Evolutionary conservation across 371 early-diverging fungal species (phyloP).

Genomic region (Mortierella sp.): DNA sequence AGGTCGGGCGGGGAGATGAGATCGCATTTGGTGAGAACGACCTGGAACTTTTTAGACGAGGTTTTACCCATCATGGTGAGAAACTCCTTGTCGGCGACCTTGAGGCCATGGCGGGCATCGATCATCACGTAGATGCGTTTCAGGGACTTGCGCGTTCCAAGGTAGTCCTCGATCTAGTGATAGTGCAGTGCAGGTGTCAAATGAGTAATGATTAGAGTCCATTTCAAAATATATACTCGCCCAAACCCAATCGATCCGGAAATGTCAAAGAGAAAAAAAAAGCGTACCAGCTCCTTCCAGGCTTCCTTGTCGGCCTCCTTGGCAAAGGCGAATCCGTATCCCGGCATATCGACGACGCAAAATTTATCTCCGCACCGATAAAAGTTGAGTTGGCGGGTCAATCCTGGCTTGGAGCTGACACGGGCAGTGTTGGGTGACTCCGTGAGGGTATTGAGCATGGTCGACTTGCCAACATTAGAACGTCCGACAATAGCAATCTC

Average conservation of each 20-base stretch:
- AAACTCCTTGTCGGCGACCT: constrained; percentile 72
- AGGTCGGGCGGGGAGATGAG: constrained; percentile 73
- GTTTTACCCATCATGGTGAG: constrained; percentile 66
- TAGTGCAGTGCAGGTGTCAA: background rate
- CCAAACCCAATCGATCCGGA: background rate
- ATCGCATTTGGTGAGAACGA: constrained; percentile 89
- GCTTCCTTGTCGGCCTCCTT: constrained; percentile 70
- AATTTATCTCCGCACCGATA: constrained; percentile 75
- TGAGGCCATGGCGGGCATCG: constrained; percentile 86
- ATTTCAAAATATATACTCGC: background rate
- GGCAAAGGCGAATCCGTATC: constrained; percentile 89
- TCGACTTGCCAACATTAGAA: constrained; percentile 87
- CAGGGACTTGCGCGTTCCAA: constrained; percentile 70
- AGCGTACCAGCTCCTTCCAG: constrained; percentile 77
- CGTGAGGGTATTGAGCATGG: constrained; percentile 77
- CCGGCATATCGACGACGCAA: constrained; percentile 88
- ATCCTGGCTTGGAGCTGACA: constrained; percentile 81
- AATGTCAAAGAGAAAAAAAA: background rate
- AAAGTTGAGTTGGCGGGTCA: constrained; percentile 88
- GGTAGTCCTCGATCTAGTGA: constrained; percentile 80
- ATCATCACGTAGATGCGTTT: constrained; percentile 80
- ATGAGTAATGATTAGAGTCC: background rate
- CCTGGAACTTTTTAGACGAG: constrained; percentile 73
- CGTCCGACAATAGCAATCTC: constrained; percentile 66
- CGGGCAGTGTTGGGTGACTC: constrained; percentile 70